Conservation (phyloP, 2,329 filamentous ascomycete genomes). For the Salinomyces thailandicus region DNA sequence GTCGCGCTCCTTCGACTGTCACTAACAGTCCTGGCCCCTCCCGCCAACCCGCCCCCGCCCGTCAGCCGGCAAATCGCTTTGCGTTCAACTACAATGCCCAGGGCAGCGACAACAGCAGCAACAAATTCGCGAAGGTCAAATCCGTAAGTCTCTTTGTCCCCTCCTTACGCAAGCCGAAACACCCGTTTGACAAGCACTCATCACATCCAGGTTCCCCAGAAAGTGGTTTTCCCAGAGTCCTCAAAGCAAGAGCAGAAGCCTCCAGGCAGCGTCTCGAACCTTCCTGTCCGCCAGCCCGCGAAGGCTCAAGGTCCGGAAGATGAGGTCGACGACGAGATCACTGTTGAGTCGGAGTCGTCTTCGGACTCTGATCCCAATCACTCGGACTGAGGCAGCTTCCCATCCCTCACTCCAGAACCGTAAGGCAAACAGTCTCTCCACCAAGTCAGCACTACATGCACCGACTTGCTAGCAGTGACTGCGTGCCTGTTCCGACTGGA, state of each 20-base stretch:
- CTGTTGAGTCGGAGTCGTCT: too few species aligned
- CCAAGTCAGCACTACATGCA: too few species aligned
- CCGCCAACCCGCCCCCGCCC: too few species aligned
- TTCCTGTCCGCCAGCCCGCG: neutral
- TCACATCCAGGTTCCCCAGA: too few species aligned
- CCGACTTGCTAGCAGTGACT: too few species aligned
- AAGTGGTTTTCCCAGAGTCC: neutral
- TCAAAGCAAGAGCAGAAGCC: neutral
- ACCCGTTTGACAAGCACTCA: too few species aligned
- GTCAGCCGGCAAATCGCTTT: too few species aligned
- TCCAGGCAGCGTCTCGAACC: neutral
- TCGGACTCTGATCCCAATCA: too few species aligned
- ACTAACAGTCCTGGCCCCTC: neutral
- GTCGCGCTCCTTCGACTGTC: neutral
- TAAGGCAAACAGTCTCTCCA: too few species aligned
- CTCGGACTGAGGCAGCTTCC: too few species aligned
- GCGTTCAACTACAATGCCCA: neutral
- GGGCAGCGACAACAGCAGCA: neutral
- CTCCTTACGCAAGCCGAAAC: neutral
- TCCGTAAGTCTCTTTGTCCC: neutral
- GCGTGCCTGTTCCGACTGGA: too few species aligned
- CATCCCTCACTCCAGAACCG: too few species aligned
- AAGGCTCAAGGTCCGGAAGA: neutral
- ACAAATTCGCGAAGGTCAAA: constrained; percentile 4
- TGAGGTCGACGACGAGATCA: neutral